These are phyloP conservation scores for Neurospora cerealis DNA, from an alignment of 495 filamentous ascomycete species.

Conservation along the genomic window DNA sequence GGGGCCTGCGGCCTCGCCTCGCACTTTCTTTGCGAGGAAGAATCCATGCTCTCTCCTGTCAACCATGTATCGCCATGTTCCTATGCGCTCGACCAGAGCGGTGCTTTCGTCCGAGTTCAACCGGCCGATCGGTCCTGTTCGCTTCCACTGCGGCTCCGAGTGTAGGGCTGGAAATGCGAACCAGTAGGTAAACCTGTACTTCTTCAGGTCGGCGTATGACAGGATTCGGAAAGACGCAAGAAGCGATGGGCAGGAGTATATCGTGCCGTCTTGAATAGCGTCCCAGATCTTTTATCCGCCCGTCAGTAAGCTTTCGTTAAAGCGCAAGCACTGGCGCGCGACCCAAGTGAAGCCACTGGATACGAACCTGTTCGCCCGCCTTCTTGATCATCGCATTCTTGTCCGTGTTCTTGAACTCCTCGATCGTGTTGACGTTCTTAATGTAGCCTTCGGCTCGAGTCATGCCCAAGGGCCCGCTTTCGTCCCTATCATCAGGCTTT, in stretches of 20 bases:
- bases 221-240: constrained; percentile 79
- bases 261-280: constrained; percentile 89
- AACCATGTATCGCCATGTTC: constrained; percentile 73
- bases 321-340: neutral
- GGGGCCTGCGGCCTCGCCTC: constrained; percentile 24
- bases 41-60: constrained; percentile 84
- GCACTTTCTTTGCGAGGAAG: constrained; percentile 76
- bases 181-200: constrained; percentile 89
- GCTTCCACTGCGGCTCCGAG: constrained; percentile 73
- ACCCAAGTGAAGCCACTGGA: neutral
- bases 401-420: constrained; percentile 76
- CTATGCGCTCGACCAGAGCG: constrained; percentile 63
- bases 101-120: constrained; percentile 59
- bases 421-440: constrained; percentile 91
- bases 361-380: constrained; percentile 61
- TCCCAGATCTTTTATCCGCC: constrained; percentile 71
- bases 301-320: constrained; percentile 7
- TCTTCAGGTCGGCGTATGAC: constrained; percentile 94
- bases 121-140: constrained; percentile 32
- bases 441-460: constrained; percentile 87
- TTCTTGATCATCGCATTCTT: constrained; percentile 61
- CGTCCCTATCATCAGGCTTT: neutral
- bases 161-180: constrained; percentile 91
- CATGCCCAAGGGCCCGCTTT: constrained; percentile 59
- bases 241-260: constrained; percentile 86